A percentile compares a stretch with the other conserved stretches of the same genome.
Evolutionary conservation across 192 early-diverging fungal genomes (phyloP).

Genomic region (Backusella tuberculispora): DNA sequence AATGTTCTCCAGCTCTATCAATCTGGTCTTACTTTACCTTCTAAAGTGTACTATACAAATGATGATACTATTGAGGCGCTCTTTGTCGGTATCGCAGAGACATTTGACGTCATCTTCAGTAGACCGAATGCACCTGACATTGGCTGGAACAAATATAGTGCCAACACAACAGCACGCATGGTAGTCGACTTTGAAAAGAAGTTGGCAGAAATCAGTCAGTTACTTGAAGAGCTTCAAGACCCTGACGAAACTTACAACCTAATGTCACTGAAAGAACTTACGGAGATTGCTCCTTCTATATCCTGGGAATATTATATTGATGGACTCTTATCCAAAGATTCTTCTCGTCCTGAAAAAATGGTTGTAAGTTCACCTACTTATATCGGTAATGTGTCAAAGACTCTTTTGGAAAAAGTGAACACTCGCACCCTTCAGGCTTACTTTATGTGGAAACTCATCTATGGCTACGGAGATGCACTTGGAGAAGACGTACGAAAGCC

Average conservation of each 20-base stretch:
- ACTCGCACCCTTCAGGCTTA: constrained; percentile 49
- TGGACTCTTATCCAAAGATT: constrained; percentile 30
- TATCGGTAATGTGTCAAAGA: constrained; percentile 34
- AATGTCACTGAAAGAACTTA: constrained; percentile 39
- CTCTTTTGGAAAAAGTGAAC: constrained; percentile 44
- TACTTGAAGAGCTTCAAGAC: constrained; percentile 51
- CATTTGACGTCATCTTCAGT: constrained; percentile 44
- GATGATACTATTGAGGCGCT: constrained; percentile 48
- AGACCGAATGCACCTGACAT: constrained; percentile 5
- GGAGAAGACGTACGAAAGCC: constrained; percentile 48
- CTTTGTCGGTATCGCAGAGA: constrained; percentile 45
- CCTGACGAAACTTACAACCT: constrained; percentile 57
- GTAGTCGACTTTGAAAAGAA: constrained; percentile 66
- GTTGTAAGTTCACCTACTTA: constrained; percentile 39
- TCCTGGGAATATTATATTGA: constrained; percentile 47
- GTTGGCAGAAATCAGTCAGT: constrained; percentile 55
- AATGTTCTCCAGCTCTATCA: constrained; percentile 59
- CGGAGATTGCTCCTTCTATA: constrained; percentile 31
- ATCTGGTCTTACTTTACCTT: constrained; percentile 63
- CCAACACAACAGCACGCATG: constrained; percentile 43
- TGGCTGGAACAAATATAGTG: constrained; percentile 18
- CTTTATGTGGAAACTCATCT: constrained; percentile 55
- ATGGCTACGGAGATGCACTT: constrained; percentile 39
- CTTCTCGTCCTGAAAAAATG: constrained; percentile 30
- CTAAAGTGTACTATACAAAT: constrained; percentile 67